Conservation (phyloP, 2,329 filamentous ascomycete species). For the Spiromastix sp. region DNA sequence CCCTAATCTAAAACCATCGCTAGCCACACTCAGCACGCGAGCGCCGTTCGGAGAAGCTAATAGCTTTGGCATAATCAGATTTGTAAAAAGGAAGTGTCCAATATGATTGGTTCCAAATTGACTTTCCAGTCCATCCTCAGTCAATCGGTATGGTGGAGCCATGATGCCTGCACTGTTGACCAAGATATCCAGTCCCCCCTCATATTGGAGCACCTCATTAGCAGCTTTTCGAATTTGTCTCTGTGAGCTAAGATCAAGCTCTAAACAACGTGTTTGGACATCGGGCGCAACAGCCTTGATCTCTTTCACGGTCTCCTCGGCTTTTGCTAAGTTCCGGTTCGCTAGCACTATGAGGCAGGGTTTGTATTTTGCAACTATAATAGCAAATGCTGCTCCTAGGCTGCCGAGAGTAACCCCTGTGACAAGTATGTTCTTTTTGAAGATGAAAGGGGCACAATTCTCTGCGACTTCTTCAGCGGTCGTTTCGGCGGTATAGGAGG, state of each 20-base stretch:
- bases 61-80: constrained; percentile 18
- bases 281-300: constrained; percentile 15
- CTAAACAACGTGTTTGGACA: constrained; percentile 14
- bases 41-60: constrained; percentile 15
- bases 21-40: constrained; percentile 36
- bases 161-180: constrained; percentile 37
- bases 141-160: constrained; percentile 19
- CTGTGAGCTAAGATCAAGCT: constrained; percentile 26
- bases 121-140: constrained; percentile 28
- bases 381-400: constrained; percentile 26
- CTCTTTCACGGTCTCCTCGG: constrained; percentile 19
- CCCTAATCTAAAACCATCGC: constrained; percentile 33
- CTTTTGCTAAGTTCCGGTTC: constrained; percentile 26
- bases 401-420: constrained; percentile 29
- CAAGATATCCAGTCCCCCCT: constrained; percentile 26
- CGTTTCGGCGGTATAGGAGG: neutral
- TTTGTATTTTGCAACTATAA: constrained; percentile 24
- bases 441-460: constrained; percentile 1
- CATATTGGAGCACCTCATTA: constrained; percentile 18
- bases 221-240: constrained; percentile 22
- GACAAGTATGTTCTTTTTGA: constrained; percentile 26
- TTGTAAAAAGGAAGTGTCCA: constrained; percentile 12
- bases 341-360: constrained; percentile 30
- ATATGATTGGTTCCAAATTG: constrained; percentile 32
- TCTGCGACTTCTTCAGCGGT: neutral